Conservation (phyloP, 139 green algal species). For the Picochlorum sp. region DNA sequence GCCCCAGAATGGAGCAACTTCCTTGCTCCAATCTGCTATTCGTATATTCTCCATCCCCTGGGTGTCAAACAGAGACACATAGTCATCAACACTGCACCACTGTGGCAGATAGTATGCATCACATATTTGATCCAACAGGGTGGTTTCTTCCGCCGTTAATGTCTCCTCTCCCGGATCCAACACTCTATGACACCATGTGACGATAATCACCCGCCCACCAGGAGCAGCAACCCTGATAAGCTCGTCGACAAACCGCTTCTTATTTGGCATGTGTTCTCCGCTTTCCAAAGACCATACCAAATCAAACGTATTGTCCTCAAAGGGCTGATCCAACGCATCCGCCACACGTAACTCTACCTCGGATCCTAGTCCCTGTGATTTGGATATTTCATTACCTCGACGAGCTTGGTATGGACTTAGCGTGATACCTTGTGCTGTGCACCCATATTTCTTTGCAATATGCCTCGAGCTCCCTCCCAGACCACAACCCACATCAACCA, state of each 20-base stretch:
- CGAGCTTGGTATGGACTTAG: slow-evolving; percentile 72
- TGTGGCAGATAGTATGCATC: slow-evolving; percentile 94
- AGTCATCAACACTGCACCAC: slow-evolving; percentile 90
- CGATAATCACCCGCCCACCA: slow-evolving; percentile 71
- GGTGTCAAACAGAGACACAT: slow-evolving; percentile 58
- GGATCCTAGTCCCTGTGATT: slow-evolving; percentile 46
- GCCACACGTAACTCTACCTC: slow-evolving; percentile 50
- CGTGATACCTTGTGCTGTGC: slow-evolving; percentile 70
- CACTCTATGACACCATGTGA: slow-evolving; percentile 83
- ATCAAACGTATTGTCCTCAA: slow-evolving; percentile 70
- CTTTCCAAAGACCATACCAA: slow-evolving; percentile 82
- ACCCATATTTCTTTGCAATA: slow-evolving; percentile 68
- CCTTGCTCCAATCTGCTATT: slow-evolving; percentile 75
- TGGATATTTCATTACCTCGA: slow-evolving; percentile 67
- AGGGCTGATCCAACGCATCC: slow-evolving; percentile 79
- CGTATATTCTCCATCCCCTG: slow-evolving; percentile 49
- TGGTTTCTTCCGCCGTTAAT: slow-evolving; percentile 43
- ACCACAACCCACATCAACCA: slow-evolving; percentile 95
- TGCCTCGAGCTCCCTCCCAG: slow-evolving; percentile 81
- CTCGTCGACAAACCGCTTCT: slow-evolving; percentile 82
- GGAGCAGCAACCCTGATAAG: slow-evolving; percentile 79
- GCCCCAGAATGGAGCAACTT: slow-evolving; percentile 91
- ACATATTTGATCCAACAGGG: slow-evolving; percentile 85
- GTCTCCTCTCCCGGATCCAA: slow-evolving; percentile 32
- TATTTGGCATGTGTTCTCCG: slow-evolving; percentile 89